Evolutionary conservation across 164 flowering plant genomes (phyloP), one percentile per base, ranked within the genome.

Genomic region (Akebia trifoliata): DNA sequence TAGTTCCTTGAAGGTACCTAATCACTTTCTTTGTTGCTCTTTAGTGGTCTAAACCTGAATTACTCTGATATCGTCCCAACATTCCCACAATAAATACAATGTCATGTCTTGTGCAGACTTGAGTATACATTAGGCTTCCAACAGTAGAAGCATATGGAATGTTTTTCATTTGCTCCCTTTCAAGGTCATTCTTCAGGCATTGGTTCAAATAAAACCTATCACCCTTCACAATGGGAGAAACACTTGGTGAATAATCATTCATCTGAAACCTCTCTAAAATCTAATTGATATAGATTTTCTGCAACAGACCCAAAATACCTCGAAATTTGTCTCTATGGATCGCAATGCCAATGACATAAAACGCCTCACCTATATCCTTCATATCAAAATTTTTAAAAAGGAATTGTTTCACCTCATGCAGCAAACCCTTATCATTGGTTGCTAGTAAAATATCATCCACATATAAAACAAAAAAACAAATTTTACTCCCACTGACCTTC

Each of bases 301-400:
- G 18, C 12, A 18, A 38, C 1, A 38, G 1, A 38, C 18, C 14
- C 14, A 38, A 1, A 38, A 38, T 38, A 12, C 18, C 43, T 8
- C 43, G n/a, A 8, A 2, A 8, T 38, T 36, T 56, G 36, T 49
- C 49, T 28, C 31, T 64, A 38, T 47, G 61, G 20, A 64, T 39
- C 63, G 49, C 42, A 18, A 51, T 64, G 49, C 48, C 46, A 48
- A 63, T 63, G 56, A 49, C 68, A 64, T 57, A 57, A 57, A 56
- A 57, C 26, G 68, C 56, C 29, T 57, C 54, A 55, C 55, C 60
- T 66, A 66, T 60, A 53, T n/a, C n/a, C n/a, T n/a, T 60, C 66
- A 67, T 57, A 14, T 67, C 58, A 57, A 63, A 57, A n/a, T 57
- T 50, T 25, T 50, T 12, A 4, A 54, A 68, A 11, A 68, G 62